These are phyloP conservation scores for Epicoccum sorghinum DNA, from an alignment of 2,329 filamentous ascomycete genomes.

Conservation along the genomic window DNA sequence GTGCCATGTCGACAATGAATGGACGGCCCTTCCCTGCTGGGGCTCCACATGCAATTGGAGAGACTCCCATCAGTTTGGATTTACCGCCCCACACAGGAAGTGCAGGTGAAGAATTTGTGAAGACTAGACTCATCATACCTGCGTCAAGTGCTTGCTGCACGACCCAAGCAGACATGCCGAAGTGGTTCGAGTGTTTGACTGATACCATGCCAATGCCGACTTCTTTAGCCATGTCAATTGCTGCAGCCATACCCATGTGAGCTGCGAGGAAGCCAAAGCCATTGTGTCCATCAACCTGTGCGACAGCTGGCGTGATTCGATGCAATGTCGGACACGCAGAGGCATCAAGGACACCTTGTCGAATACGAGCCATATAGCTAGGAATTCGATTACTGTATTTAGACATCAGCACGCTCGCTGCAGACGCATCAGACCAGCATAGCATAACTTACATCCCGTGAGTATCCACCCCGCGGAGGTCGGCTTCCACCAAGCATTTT, in stretches of 20 bases:
- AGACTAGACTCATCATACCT: conserved; percentile 66
- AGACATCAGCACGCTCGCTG: conserved; percentile 5
- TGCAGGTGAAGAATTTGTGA: conserved; percentile 69
- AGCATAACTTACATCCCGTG: conserved; percentile 63
- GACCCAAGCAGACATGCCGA: conserved; percentile 82
- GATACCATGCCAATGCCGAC: conserved; percentile 78
- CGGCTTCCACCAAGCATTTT: conserved; percentile 72
- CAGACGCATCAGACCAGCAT: conserved; percentile 1
- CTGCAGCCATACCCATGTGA: conserved; percentile 67
- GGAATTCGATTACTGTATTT: conserved; percentile 67
- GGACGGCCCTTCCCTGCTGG: conserved; percentile 65
- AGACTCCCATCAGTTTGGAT: conserved; percentile 73
- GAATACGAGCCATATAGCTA: conserved; percentile 76
- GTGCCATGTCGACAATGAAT: conserved; percentile 80
- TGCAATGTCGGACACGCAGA: conserved; percentile 63
- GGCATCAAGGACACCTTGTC: conserved; percentile 70
- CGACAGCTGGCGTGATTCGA: conserved; percentile 73
- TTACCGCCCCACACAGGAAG: conserved; percentile 73
- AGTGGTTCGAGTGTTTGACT: conserved; percentile 80
- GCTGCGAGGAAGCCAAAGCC: conserved; percentile 78
- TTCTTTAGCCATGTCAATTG: conserved; percentile 68
- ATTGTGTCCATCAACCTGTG: conserved; percentile 71
- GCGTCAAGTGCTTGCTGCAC: conserved; percentile 78
- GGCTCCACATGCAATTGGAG: conserved; percentile 76
- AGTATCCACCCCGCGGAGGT: conserved; percentile 79